A percentile compares a stretch with the other conserved stretches of the same genome.
Conservation (phyloP, 169 alveolate species). For the Plasmodium inui region DNA sequence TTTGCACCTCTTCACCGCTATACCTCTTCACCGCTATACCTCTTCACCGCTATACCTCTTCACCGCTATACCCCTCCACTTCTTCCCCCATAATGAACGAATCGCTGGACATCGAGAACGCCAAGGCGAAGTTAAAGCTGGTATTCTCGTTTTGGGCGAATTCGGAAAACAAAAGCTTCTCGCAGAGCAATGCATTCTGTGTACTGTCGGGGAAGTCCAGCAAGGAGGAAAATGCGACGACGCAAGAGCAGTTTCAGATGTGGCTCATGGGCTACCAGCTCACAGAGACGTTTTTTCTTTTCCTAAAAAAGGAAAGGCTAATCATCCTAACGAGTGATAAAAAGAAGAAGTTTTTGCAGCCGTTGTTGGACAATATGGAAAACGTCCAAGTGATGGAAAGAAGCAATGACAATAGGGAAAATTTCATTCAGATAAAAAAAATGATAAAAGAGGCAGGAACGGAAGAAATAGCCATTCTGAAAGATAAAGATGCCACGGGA, state of each 20-base stretch:
- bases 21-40: no score
- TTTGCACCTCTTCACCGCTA: no score
- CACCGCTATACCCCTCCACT: no score
- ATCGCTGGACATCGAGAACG: slow-evolving; percentile 38
- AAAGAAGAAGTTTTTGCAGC: slow-evolving; percentile 80
- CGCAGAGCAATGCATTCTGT: slow-evolving; percentile 22
- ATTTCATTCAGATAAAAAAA: slow-evolving; percentile 37
- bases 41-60: no score
- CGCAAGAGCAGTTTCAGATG: slow-evolving; percentile 79
- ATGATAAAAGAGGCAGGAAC: neutral
- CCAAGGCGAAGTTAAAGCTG: slow-evolving; percentile 37
- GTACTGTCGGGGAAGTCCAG: slow-evolving; percentile 60
- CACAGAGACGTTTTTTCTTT: slow-evolving; percentile 90
- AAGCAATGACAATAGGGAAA: slow-evolving; percentile 19
- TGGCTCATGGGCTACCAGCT: slow-evolving; percentile 93
- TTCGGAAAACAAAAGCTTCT: neutral
- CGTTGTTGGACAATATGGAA: slow-evolving; percentile 16
- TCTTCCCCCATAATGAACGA: neutral
- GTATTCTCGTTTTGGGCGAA: slow-evolving; percentile 55
- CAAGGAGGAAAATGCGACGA: slow-evolving; percentile 64
- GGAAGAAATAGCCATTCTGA: slow-evolving; percentile 36
- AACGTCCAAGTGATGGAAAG: slow-evolving; percentile 44
- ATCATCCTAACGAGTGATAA: slow-evolving; percentile 89
- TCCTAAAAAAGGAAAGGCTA: slow-evolving; percentile 84
- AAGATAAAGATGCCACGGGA: slow-evolving; percentile 66